Evolutionary conservation across 495 filamentous ascomycete genomes (phyloP), one percentile per base, ranked within the genome.

Genomic region (Tuber magnatum): DNA sequence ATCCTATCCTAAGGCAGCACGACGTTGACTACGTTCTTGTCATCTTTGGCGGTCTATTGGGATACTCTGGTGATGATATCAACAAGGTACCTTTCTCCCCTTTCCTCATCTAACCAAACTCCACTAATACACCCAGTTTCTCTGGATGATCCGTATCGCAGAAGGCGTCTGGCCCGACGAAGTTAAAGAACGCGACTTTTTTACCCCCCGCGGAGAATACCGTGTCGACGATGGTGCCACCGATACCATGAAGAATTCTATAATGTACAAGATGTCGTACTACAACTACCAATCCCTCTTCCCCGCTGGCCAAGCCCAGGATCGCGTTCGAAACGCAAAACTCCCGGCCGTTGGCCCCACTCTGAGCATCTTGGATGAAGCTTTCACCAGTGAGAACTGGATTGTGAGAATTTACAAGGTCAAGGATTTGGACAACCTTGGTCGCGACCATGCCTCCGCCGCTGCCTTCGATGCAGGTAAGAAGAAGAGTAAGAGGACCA

Each of bases 201-300:
- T 99, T 86, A 99, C 96, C 28, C 84, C 93, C 20, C 89, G 94
- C 72, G 96, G 96, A 82, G 96, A 99, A 84, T 99, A 98, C 85
- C 90, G 92, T 73, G 93, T 99, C 65, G 96, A 99, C 81, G 92
- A 91, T 48, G 89, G 93, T 80, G 96, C 96, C 56, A 97, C 94
- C n/a, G 92, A 94, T 28, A 92, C 94, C 43, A 99, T 99, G 96
- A 94, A 91, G 86, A 97, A 99, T 88, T 97, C 93, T 83, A 89
- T 99, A 87, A 97, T 99, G 94, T 99, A 99, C 88, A 99, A 99
- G 89, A 97, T 99, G 96, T 97, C 93, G 48, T 99, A 98, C 88
- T 92, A 97, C 89, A 97, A 97, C 88, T 99, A 91, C 87, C 89
- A 94, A 85, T 85, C 88, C 35, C 90, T 99, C 75, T 99, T 98